Evolutionary conservation across 495 filamentous ascomycete species (phyloP).

Genomic region (Tuber microsphaerosporum): DNA sequence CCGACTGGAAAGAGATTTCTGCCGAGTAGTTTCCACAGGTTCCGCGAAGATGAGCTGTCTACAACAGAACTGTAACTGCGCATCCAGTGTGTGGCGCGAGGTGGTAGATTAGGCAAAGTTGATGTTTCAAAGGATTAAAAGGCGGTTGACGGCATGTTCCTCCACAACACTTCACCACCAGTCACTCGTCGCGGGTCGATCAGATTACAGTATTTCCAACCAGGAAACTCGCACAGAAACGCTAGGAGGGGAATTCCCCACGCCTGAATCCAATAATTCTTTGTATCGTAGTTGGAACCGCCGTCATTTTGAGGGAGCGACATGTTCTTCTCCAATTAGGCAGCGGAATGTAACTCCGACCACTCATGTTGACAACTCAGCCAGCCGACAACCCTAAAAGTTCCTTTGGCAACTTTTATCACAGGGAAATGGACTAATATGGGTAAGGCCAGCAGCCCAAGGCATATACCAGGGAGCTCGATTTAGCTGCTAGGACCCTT

Average conservation of each 20-base stretch:
- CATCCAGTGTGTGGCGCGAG: not conserved
- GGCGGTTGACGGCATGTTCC: not conserved
- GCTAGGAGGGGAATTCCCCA: not conserved
- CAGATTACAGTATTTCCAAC: not conserved
- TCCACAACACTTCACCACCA: not conserved
- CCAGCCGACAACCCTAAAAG: not conserved
- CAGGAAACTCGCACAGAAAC: not conserved
- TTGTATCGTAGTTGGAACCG: not conserved
- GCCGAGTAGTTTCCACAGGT: not conserved
- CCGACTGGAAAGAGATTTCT: not conserved
- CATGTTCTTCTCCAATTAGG: not conserved
- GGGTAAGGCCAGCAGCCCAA: not conserved
- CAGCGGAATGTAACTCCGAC: not conserved
- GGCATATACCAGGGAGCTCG: not conserved
- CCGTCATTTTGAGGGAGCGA: not conserved
- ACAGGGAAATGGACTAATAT: not conserved
- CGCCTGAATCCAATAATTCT: not conserved
- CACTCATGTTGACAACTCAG: not conserved
- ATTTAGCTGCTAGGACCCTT: not conserved
- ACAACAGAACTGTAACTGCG: not conserved
- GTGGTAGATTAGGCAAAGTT: not conserved
- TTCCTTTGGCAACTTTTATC: not conserved
- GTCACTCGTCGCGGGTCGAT: not conserved
- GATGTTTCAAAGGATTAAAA: not conserved
- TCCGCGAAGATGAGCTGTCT: not conserved